These are phyloP conservation scores for Suhomyces vadensis DNA, from an alignment of 805 yeast species.

Conservation along the genomic window DNA sequence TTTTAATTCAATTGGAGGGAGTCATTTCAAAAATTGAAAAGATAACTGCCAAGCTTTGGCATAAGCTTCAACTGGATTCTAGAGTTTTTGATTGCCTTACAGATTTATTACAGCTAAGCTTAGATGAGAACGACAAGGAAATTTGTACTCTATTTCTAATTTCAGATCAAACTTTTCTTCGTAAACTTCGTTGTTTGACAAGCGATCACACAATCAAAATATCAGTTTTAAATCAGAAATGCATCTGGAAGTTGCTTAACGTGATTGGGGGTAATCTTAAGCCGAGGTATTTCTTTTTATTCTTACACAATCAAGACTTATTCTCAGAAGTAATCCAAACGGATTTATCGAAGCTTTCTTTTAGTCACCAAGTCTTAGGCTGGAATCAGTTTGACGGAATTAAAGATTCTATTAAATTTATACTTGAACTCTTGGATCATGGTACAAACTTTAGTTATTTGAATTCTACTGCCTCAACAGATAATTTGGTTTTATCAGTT, in stretches of 20 bases:
- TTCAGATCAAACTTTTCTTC: background rate
- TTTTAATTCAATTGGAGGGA: background rate
- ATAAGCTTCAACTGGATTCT: background rate
- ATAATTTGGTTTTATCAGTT: background rate
- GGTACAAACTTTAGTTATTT: constrained; percentile 15
- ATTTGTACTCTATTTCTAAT: background rate
- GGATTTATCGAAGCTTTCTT: no score
- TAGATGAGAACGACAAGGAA: background rate
- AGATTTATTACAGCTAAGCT: background rate
- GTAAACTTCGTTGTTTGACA: background rate
- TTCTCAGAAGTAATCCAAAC: background rate
- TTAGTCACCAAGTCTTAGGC: no score
- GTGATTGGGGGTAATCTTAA: background rate
- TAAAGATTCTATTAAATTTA: constrained; percentile 5
- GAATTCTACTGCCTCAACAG: constrained; percentile 6
- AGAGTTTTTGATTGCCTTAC: background rate
- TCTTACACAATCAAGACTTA: background rate
- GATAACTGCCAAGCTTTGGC: background rate
- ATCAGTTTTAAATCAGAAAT: background rate
- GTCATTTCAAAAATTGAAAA: background rate
- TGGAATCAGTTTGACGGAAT: background rate
- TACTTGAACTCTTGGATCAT: constrained; percentile 27
- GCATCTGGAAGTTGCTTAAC: background rate
- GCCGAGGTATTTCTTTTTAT: background rate
- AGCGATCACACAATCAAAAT: background rate